Conservation (phyloP, 768 basidiomycete species). For the Sporobolomyces pararoseus region DNA sequence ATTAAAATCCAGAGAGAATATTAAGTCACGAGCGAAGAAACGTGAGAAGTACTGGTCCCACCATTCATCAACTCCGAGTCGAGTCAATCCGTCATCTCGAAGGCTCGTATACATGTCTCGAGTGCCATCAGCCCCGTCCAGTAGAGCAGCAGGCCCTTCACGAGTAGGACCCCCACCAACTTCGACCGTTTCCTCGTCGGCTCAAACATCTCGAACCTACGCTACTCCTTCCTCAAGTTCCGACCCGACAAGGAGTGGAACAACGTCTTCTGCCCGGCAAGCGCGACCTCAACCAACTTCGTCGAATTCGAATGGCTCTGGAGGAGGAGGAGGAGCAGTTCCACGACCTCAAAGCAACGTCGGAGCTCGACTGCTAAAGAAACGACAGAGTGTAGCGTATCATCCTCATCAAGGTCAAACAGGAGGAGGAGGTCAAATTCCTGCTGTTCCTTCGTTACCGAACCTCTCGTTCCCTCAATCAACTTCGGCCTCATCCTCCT, state of each 20-base stretch:
- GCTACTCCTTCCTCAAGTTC: background rate
- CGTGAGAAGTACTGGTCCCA: no score
- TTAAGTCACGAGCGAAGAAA: no score
- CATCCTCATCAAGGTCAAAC: background rate
- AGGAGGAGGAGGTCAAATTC: background rate
- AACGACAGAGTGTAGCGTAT: constrained; percentile 42
- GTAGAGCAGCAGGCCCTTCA: background rate
- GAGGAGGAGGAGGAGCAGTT: background rate
- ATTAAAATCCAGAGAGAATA: no score
- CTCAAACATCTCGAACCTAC: background rate
- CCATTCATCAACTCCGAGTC: no score
- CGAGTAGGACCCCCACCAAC: background rate
- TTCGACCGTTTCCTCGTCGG: background rate
- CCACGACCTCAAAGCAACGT: constrained; percentile 36
- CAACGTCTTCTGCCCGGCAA: background rate
- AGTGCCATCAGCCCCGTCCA: background rate
- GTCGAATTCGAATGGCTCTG: background rate
- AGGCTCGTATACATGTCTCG: background rate
- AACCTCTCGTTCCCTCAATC: constrained; percentile 1
- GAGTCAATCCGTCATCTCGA: no score
- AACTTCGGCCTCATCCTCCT: background rate
- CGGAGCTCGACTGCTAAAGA: constrained; percentile 42
- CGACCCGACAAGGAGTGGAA: background rate
- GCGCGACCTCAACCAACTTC: background rate
- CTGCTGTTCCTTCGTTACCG: constrained; percentile 20